A percentile compares a stretch with the other conserved stretches of the same genome.
These are phyloP conservation scores for Kappamyces sp. DNA, from an alignment of 192 early-diverging fungal genomes.

Conservation along the genomic window DNA sequence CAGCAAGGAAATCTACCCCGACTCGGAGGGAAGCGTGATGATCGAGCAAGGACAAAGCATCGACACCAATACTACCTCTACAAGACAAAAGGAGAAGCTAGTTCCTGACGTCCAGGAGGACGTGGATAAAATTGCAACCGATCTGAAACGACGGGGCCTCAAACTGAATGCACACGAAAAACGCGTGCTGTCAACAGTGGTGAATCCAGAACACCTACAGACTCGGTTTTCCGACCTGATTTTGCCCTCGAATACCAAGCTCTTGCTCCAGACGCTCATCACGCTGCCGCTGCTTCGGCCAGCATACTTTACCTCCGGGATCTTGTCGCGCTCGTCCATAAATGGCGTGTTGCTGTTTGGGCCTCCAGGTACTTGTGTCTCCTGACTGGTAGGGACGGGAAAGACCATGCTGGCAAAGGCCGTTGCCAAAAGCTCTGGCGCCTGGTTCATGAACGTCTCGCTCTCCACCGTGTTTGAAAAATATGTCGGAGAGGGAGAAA, in stretches of 20 bases:
- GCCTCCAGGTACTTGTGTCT: conserved; percentile 44
- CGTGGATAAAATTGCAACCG: conserved; percentile 4
- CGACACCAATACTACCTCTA: neutral
- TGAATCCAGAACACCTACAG: conserved; percentile 65
- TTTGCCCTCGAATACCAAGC: conserved; percentile 69
- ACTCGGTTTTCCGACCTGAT: conserved; percentile 67
- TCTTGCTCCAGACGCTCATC: conserved; percentile 74
- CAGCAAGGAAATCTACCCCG: neutral
- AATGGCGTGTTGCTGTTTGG: conserved; percentile 56
- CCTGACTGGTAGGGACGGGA: conserved; percentile 31
- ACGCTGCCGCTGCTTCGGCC: conserved; percentile 43
- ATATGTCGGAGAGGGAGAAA: conserved; percentile 96
- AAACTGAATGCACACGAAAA: conserved; percentile 62
- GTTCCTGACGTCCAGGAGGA: conserved; percentile 1
- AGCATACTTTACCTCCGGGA: conserved; percentile 42
- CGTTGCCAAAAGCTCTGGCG: conserved; percentile 75
- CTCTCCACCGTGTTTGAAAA: conserved; percentile 94
- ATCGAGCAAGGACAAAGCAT: neutral
- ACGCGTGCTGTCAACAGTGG: conserved; percentile 68
- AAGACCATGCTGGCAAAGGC: conserved; percentile 51
- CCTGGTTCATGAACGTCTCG: conserved; percentile 92
- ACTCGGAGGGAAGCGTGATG: conserved; percentile 10
- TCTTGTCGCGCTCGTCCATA: conserved; percentile 55
- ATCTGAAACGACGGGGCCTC: conserved; percentile 25
- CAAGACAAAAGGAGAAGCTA: conserved; percentile 22